Conservation (phyloP, 106 monocot species). For the Dioscorea zingiberensis region DNA sequence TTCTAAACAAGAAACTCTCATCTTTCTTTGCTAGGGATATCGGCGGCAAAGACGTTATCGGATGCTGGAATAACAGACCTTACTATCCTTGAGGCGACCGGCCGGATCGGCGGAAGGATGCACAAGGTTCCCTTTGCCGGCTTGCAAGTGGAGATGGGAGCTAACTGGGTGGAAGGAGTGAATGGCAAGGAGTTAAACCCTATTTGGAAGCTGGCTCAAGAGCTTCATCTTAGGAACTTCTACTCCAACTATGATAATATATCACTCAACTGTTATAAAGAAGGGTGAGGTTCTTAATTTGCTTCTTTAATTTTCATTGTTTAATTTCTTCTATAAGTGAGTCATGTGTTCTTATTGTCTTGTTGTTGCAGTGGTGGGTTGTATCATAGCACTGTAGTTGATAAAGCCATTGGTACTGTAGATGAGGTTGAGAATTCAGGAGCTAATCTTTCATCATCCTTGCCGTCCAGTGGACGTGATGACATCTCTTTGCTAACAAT, state of each 20-base stretch:
- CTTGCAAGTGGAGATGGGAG: conserved; percentile 62
- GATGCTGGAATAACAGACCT: conserved; percentile 57
- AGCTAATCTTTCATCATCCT: conserved; percentile 17
- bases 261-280: conserved; percentile 42
- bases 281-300: conserved; percentile 4
- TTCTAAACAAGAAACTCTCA: no score
- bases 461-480: conserved; percentile 21
- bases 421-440: conserved; percentile 6
- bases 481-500: conserved; percentile 66
- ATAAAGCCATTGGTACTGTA: conserved; percentile 9
- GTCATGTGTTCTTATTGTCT: neutral
- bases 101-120: conserved; percentile 73
- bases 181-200: conserved; percentile 37
- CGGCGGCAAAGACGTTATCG: conserved; percentile 55
- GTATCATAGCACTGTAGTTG: conserved; percentile 4
- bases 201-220: conserved; percentile 50
- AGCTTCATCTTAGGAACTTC: conserved; percentile 31
- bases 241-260: conserved; percentile 36
- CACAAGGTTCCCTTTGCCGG: conserved; percentile 55
- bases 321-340: neutral
- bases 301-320: neutral
- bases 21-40: conserved; percentile 29
- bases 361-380: conserved; percentile 34
- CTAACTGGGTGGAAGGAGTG: conserved; percentile 89
- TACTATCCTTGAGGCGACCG: conserved; percentile 70